These are phyloP conservation scores for Gossypium schwendimanii DNA, from an alignment of 441 rosid species.

Conservation along the genomic window DNA sequence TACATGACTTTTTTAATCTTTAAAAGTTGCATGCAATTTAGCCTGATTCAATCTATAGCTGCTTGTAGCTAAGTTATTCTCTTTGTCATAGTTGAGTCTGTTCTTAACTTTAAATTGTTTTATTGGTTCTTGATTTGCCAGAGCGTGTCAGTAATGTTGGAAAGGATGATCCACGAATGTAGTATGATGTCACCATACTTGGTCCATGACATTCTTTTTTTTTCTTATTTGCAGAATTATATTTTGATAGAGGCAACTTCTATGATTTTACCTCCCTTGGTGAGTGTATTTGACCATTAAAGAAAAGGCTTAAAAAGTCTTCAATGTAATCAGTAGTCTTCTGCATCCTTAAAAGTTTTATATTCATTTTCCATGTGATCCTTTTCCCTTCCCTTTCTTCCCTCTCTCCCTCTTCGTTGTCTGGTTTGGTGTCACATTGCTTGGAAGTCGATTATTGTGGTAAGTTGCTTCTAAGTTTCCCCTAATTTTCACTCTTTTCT, in stretches of 20 bases:
- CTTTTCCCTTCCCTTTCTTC: not conserved
- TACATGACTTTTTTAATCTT: not conserved
- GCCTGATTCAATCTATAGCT: not conserved
- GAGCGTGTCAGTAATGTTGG: not conserved
- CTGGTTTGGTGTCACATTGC: not conserved
- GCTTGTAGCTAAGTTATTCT: not conserved
- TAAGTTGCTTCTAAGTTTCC: not conserved
- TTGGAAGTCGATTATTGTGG: not conserved
- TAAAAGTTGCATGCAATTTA: not conserved
- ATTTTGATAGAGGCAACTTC: constrained; percentile 36
- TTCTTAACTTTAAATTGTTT: not conserved
- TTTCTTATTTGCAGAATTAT: constrained; percentile 25
- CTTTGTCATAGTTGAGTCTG: not conserved
- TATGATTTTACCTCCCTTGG: constrained; percentile 40
- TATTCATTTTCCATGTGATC: not conserved
- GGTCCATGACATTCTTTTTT: constrained; percentile 5
- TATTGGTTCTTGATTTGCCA: not conserved
- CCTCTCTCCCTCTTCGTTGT: too few species aligned
- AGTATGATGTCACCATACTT: not conserved
- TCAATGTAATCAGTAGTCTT: not conserved
- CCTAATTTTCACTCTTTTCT: constrained; percentile 1
- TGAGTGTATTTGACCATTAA: constrained; percentile 16
- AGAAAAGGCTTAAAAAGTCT: not conserved
- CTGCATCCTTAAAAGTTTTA: not conserved
- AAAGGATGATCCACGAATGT: not conserved